Evolutionary conservation across 768 basidiomycete genomes (phyloP).

Genomic region (Coprinellus micaceus): DNA sequence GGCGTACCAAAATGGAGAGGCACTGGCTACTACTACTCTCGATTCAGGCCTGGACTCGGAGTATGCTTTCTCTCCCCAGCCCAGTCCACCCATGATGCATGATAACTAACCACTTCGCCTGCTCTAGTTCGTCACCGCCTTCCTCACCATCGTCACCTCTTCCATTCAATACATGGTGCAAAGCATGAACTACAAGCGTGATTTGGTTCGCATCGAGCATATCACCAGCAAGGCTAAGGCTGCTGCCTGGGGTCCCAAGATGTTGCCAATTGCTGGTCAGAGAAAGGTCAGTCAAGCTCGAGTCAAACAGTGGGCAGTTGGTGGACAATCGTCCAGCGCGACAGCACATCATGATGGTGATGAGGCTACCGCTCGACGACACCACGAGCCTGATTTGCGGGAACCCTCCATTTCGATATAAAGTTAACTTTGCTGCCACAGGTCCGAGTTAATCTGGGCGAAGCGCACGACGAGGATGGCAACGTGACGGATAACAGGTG

Average conservation of each 20-base stretch:
- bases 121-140: slow-evolving; percentile 67
- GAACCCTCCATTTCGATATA: too few relatives aligned
- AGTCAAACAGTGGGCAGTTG: too few relatives aligned
- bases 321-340: too few relatives aligned
- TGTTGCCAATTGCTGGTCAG: slow-evolving; percentile 56
- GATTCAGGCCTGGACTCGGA: slow-evolving; percentile 90
- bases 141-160: slow-evolving; percentile 76
- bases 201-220: slow-evolving; percentile 63
- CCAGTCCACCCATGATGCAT: background rate
- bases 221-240: slow-evolving; percentile 59
- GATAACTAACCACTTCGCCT: slow-evolving; percentile 7
- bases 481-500: slow-evolving; percentile 44
- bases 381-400: too few relatives aligned
- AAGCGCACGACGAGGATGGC: slow-evolving; percentile 55
- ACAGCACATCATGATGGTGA: slow-evolving; percentile 3
- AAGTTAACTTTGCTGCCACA: too few relatives aligned
- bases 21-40: slow-evolving; percentile 93
- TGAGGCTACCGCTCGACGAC: too few relatives aligned
- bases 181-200: slow-evolving; percentile 68
- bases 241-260: slow-evolving; percentile 81
- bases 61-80: slow-evolving; percentile 35
- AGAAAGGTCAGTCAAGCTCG: too few relatives aligned
- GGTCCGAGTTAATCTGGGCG: slow-evolving; percentile 73
- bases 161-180: slow-evolving; percentile 80
- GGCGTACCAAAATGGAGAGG: slow-evolving; percentile 97